Base-by-base conservation (phyloP, 257 asterid genomes). In the Capsicum pubescens region DNA sequence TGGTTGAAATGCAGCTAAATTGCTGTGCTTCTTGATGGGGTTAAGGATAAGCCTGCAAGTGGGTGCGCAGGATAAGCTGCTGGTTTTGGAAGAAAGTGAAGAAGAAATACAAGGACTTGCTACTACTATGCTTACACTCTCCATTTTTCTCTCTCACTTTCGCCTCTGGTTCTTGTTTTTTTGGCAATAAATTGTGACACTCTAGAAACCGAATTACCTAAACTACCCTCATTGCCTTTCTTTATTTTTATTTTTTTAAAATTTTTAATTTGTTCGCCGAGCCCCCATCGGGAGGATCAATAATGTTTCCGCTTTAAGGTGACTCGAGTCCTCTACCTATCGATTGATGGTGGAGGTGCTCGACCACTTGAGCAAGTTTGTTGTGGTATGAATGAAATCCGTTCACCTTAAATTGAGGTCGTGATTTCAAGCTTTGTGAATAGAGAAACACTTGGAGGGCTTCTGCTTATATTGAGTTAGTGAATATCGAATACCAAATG, bases 1-100 rank as follows among this genome's bases (percentile, higher is more conserved):
- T 58, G 91, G 86, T n/a, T 74, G 92, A 84, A 91, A 91, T 83
- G 97, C 89, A 60, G 98, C 91, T 63, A 91, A 50, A 64, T 19
- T 61, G 79, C 39, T 84, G 57, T 78, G 79, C 35, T 84, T 87
- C 50, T 57, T 70, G 71, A 52, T 61, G 86, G 84, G 50, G 89
- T 87, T 44, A 85, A 86, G 89, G 88, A 84, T 79, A 55, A 84
- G 80, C 64, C 48, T 85, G 79, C 59, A 63, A 67, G 91, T 32
- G 48, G 91, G 84, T n/a, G 87, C 76, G 86, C 59, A 82, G 86
- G 85, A 83, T 52, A 83, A 83, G 85, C 89, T 68, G 79, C 68
- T 83, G 83, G 86, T 83, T 66, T 42, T 82, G 5, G 89, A 87
- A 48, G 81, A 46, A 39, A 21, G 56, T 78, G 81, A 83, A 70